These are phyloP conservation scores for Hylodesmum podocarpum DNA, from an alignment of 306 rosid species.

Conservation along the genomic window DNA sequence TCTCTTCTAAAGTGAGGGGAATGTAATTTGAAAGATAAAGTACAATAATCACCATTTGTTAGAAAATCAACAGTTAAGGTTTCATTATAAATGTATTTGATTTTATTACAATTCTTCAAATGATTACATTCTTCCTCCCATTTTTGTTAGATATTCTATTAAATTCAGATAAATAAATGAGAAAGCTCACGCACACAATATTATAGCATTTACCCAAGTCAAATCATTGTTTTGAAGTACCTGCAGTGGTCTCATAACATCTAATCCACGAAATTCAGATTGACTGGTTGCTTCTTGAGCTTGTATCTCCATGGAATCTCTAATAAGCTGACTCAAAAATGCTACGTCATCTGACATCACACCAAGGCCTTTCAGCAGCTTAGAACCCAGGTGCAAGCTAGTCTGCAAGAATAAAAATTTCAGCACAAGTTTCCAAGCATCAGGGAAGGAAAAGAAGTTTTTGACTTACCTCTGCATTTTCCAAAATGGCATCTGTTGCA, in stretches of 20 bases:
- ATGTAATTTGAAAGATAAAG: too few species aligned
- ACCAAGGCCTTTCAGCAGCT: conserved; percentile 92
- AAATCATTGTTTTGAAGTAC: conserved; percentile 47
- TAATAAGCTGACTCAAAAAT: conserved; percentile 79
- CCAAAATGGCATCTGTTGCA: conserved; percentile 91
- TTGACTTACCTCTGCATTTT: conserved; percentile 76
- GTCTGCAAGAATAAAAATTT: conserved; percentile 61
- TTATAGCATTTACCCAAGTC: conserved; percentile 1
- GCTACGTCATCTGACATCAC: conserved; percentile 95
- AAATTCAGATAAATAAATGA: neutral
- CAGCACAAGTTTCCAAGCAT: conserved; percentile 21
- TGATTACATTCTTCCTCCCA: neutral
- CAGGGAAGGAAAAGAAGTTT: neutral
- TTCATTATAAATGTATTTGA: too few species aligned
- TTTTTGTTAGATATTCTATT: conserved; percentile 3
- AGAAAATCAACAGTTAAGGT: too few species aligned
- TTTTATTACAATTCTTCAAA: too few species aligned
- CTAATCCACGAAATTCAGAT: conserved; percentile 50
- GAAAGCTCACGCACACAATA: neutral
- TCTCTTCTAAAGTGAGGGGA: neutral
- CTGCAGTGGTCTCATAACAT: conserved; percentile 76
- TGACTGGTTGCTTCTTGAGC: conserved; percentile 67
- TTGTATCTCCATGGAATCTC: conserved; percentile 90
- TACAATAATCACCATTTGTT: too few species aligned
- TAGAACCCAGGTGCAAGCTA: conserved; percentile 94